Conservation (phyloP, 495 filamentous ascomycete genomes). For the Daldinia bambusicola region DNA sequence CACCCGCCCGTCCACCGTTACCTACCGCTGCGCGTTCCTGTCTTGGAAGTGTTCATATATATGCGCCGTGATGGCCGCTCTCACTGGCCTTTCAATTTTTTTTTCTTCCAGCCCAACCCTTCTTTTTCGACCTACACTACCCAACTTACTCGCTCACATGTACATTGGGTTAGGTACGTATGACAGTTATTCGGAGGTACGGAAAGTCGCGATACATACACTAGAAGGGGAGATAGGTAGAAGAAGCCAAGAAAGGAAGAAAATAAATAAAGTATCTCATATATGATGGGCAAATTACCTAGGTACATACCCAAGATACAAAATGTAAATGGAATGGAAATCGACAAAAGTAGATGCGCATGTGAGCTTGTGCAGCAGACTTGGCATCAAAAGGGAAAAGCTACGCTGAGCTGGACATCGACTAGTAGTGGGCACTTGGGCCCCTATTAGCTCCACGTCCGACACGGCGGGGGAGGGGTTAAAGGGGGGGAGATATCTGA, state of each 20-base stretch:
- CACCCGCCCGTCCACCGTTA: conserved; percentile 7
- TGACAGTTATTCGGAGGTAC: conserved; percentile 35
- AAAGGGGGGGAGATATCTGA: neutral
- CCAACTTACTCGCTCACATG: neutral
- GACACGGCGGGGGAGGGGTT: neutral
- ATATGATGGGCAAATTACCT: too few relatives aligned
- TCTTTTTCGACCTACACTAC: neutral
- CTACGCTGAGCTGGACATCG: neutral
- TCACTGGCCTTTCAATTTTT: conserved; percentile 4
- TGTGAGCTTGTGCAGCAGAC: conserved; percentile 39
- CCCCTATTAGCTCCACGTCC: neutral
- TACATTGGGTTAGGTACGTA: neutral
- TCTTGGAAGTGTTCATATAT: conserved; percentile 40
- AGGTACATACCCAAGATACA: neutral
- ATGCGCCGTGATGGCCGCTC: conserved; percentile 41
- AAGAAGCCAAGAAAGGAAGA: conserved; percentile 33
- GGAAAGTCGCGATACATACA: neutral
- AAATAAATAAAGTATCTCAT: neutral
- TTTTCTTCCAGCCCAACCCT: conserved; percentile 4
- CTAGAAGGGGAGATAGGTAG: conserved; percentile 42
- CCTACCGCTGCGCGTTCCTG: conserved; percentile 39
- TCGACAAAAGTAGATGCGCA: conserved; percentile 21
- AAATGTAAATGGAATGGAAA: neutral
- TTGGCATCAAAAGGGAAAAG: conserved; percentile 21
- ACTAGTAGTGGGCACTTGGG: neutral